A percentile compares a stretch with the other conserved stretches of the same genome.
Conservation (phyloP, 257 asterid species). For the Striga asiatica region DNA sequence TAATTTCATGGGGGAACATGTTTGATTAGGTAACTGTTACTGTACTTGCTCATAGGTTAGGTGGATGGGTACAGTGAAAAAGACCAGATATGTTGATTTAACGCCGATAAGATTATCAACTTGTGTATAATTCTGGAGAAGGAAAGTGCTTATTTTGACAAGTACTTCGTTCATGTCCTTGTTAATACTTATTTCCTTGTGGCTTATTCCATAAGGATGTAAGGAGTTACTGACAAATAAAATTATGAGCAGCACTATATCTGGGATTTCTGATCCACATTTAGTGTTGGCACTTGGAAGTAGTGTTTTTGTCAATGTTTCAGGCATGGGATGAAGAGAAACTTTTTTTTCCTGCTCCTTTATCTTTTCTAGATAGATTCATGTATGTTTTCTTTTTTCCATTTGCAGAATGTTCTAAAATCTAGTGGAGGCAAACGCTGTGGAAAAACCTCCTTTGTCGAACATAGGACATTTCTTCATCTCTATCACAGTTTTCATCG, state of each 20-base stretch:
- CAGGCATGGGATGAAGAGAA: not conserved
- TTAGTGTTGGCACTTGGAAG: not conserved
- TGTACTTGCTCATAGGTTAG: not conserved
- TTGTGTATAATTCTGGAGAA: not conserved
- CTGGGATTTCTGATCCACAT: not conserved
- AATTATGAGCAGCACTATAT: not conserved
- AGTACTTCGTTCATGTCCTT: not conserved
- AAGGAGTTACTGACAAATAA: not conserved
- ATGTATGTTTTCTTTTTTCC: constrained; percentile 10
- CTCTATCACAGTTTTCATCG: constrained; percentile 98
- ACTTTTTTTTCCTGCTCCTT: not conserved
- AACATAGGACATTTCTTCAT: constrained; percentile 94
- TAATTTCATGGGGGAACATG: not conserved
- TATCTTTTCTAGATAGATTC: constrained; percentile 1
- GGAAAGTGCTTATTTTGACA: not conserved
- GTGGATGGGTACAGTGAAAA: not conserved
- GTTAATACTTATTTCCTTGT: not conserved
- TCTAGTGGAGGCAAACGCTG: constrained; percentile 60
- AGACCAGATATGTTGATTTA: not conserved
- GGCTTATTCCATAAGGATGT: not conserved
- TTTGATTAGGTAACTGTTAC: not conserved
- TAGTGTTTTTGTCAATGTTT: not conserved
- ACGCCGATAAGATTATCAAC: not conserved
- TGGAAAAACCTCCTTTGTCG: constrained; percentile 95
- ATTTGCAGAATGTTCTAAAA: constrained; percentile 59